Base-by-base conservation (phyloP, 2,329 filamentous ascomycete genomes). In the Graphiopsis chlorocephala region DNA sequence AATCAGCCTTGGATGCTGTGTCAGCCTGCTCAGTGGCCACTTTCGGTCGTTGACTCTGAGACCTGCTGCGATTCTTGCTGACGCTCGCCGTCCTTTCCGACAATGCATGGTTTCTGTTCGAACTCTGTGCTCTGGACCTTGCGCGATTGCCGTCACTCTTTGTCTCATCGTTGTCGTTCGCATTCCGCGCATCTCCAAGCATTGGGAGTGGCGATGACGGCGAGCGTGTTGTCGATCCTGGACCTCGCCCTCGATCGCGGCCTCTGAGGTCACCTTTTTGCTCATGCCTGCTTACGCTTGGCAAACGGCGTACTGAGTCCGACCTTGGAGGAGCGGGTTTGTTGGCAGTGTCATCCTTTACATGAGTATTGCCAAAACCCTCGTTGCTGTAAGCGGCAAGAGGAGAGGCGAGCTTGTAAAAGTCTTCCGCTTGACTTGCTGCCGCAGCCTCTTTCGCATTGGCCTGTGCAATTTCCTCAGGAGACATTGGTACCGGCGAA, bases 401-500 rank as follows among this genome's bases (percentile, higher is more conserved):
- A n/a, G 77, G 72, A 65, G 73, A 72, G 70, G 75, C 55, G 68
- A 81, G 67, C 73, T 79, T 79, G 70, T 83, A 82, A 67, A 81
- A 82, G 35, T 76, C 72, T 68, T 83, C 81, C 29, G 83, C 81
- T 25, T 83, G 79, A 33, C 79, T 80, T 25, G 76, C 79, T 1
- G 55, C 55, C 8, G 79, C 75, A 5, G 75, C 77, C 56, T 79
- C 78, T 66, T 80, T 82, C 52, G 75, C 73, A 58, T 78, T 73
- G 14, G 80, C 72, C 33, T 71, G 72, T 3, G 78, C 78, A 20
- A 81, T 78, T 72, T 97, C 93, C 71, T 97, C 92, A 0, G 93
- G 93, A 3, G 93, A 96, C 93, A 97, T 97, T 3, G 93, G 92
- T 1, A 97, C 85, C 0, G 94, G 94, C 0, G 94, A 97, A 1